These are phyloP conservation scores for Sporisorium sorghi DNA, from an alignment of 1,284 basidiomycete genomes.

Conservation along the genomic window DNA sequence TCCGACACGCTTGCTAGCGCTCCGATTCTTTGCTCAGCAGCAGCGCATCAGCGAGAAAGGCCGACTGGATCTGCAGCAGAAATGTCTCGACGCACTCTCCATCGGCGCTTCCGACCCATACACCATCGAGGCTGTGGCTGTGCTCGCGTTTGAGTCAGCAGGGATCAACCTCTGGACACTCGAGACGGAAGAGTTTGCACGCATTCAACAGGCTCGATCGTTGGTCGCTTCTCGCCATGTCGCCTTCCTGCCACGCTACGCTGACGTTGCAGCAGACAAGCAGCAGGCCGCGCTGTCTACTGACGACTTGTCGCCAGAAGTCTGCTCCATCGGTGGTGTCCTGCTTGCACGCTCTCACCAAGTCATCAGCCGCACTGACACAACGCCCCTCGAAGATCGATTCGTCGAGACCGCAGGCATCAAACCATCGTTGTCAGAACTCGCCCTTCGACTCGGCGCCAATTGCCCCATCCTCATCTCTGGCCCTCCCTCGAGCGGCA, in stretches of 20 bases:
- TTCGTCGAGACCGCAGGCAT: conserved; percentile 78
- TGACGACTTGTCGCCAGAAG: conserved; percentile 19
- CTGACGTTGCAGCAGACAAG: not conserved
- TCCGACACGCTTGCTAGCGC: conserved; percentile 53
- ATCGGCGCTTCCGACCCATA: conserved; percentile 10
- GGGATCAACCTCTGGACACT: conserved; percentile 53
- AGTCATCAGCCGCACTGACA: not conserved
- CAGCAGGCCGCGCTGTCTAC: conserved; percentile 5
- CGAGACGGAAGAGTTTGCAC: conserved; percentile 37
- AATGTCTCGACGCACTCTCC: conserved; percentile 20
- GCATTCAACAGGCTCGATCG: conserved; percentile 15
- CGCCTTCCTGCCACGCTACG: conserved; percentile 10
- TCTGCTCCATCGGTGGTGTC: conserved; percentile 54
- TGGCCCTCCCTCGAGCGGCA: conserved; percentile 89
- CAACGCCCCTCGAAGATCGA: conserved; percentile 7
- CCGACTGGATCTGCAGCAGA: conserved; percentile 33
- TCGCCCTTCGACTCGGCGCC: conserved; percentile 78
- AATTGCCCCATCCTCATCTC: conserved; percentile 85
- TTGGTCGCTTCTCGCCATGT: conserved; percentile 8
- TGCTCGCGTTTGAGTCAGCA: conserved; percentile 25
- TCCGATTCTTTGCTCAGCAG: conserved; percentile 47
- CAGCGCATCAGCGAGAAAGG: conserved; percentile 45
- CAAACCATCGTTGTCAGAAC: conserved; percentile 74
- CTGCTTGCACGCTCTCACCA: conserved; percentile 36
- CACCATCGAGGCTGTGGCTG: conserved; percentile 23